Conservation (phyloP, 2,329 filamentous ascomycete genomes). For the Aspergillus transmontanensis region DNA sequence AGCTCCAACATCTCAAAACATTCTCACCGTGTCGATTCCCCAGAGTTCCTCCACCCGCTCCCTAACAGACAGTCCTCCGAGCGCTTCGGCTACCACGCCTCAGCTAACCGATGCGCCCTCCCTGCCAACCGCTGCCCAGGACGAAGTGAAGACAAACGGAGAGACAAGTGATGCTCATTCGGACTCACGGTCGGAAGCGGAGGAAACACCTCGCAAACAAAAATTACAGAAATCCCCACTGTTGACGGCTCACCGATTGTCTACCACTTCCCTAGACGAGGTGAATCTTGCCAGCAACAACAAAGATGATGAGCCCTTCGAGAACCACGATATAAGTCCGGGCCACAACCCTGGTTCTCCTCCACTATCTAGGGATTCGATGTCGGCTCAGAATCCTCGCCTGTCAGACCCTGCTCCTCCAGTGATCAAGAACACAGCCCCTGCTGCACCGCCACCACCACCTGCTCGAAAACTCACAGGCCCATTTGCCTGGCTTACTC, state of each 20-base stretch:
- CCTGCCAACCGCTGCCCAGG: slow-evolving; percentile 31
- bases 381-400: slow-evolving; percentile 34
- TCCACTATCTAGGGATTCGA: slow-evolving; percentile 34
- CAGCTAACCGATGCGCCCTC: slow-evolving; percentile 36
- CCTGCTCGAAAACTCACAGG: slow-evolving; percentile 74
- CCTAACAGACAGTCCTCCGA: slow-evolving; percentile 53
- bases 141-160: slow-evolving; percentile 23
- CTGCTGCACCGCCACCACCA: slow-evolving; percentile 43
- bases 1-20: slow-evolving; percentile 33
- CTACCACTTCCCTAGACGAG: slow-evolving; percentile 62
- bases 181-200: slow-evolving; percentile 31
- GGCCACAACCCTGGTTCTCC: slow-evolving; percentile 31
- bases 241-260: slow-evolving; percentile 57
- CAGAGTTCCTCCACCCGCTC: slow-evolving; percentile 61
- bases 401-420: slow-evolving; percentile 62
- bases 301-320: slow-evolving; percentile 53
- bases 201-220: slow-evolving; percentile 38
- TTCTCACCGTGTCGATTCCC: slow-evolving; percentile 34
- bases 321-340: slow-evolving; percentile 25
- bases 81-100: slow-evolving; percentile 41
- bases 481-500: slow-evolving; percentile 83
- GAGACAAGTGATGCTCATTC: slow-evolving; percentile 27
- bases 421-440: slow-evolving; percentile 38
- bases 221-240: slow-evolving; percentile 54
- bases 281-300: slow-evolving; percentile 64